A percentile compares a stretch with the other conserved stretches of the same genome.
Conservation (phyloP, 2,329 filamentous ascomycete genomes). For the Furcasterigmium furcatum region DNA sequence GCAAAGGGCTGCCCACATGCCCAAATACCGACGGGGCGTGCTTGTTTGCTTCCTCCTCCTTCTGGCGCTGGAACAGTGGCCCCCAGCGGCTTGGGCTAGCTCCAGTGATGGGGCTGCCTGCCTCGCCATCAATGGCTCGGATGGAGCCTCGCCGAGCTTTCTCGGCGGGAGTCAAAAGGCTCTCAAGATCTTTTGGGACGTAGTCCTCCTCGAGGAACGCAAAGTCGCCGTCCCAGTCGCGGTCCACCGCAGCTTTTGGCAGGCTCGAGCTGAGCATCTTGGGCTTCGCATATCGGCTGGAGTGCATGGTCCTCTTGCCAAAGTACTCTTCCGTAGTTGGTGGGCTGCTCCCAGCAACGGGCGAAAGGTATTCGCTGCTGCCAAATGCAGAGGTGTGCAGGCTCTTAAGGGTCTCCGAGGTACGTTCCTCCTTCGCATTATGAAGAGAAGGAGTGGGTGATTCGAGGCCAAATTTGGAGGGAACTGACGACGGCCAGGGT, state of each 20-base stretch:
- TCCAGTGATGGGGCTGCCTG: constrained; percentile 55
- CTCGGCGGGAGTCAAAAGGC: constrained; percentile 64
- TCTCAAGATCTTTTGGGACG: constrained; percentile 68
- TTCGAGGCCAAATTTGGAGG: constrained; percentile 86
- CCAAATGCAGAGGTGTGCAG: constrained; percentile 67
- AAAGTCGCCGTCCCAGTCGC: constrained; percentile 66
- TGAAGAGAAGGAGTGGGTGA: constrained; percentile 75
- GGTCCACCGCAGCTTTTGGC: constrained; percentile 61
- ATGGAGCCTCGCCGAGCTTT: constrained; percentile 62
- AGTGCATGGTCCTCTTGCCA: constrained; percentile 69
- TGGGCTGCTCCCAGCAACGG: constrained; percentile 36
- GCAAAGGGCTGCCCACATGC: constrained; percentile 62
- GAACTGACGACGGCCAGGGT: constrained; percentile 88
- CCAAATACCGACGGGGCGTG: constrained; percentile 56
- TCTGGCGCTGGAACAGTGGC: constrained; percentile 56
- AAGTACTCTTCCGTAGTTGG: constrained; percentile 61
- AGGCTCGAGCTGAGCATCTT: constrained; percentile 66
- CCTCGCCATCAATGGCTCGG: constrained; percentile 54
- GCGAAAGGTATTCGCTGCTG: constrained; percentile 60
- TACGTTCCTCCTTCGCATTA: constrained; percentile 56
- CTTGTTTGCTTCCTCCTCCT: constrained; percentile 47
- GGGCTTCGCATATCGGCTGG: constrained; percentile 65
- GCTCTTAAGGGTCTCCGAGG: constrained; percentile 61
- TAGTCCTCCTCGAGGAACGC: constrained; percentile 83
- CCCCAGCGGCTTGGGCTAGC: constrained; percentile 61